Base-by-base conservation (phyloP, 2,329 filamentous ascomycete species). In the Trichoderma harzianum region DNA sequence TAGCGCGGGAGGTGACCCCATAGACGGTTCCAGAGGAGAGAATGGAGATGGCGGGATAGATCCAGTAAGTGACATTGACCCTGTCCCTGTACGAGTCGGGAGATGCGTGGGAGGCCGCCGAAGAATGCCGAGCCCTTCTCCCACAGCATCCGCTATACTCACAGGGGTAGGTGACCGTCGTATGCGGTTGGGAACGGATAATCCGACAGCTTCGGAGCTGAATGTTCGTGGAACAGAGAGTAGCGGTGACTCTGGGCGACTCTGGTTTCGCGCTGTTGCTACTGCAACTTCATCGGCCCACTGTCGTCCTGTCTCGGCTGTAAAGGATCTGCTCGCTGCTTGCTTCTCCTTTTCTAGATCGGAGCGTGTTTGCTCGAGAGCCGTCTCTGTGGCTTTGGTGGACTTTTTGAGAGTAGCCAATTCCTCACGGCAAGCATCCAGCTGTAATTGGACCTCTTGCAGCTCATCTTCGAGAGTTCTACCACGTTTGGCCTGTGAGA, bases 391-490 rank as follows among this genome's bases (percentile, higher is more conserved):
- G 73, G 91, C 86, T 74, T 91, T 87, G 26, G 90, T 86, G n/a
- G 88, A 87, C 72, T 87, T 86, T 74, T 90, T 89, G 3, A 97
- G 82, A 18, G 86, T 83, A 60, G 90, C 87, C 30, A 92, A 80
- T 73, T 90, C 86, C 4, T 86, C 83, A 69, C 88, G 88, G 69
- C 89, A 88, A 18, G 83, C 85, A n/a, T 88, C 86, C n/a, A 92
- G 84, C 69, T 89, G 88, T 47, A 86, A 90, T 76, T 85, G 88
- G 74, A 89, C 84, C 66, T 88, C 87, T 77, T 98, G 94, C 7
- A 97, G 82, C 75, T 98, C 94, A 75, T 97, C 93, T 79, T 97
- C 94, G 26, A 92, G 84, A 69, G 87, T 88, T 76, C 93, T 87
- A 60, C 84, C 84, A n/a, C 87, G 86, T 24, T 83, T 83, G 39